Conservation (phyloP, 768 basidiomycete genomes). For the Albatrellus ellisii region DNA sequence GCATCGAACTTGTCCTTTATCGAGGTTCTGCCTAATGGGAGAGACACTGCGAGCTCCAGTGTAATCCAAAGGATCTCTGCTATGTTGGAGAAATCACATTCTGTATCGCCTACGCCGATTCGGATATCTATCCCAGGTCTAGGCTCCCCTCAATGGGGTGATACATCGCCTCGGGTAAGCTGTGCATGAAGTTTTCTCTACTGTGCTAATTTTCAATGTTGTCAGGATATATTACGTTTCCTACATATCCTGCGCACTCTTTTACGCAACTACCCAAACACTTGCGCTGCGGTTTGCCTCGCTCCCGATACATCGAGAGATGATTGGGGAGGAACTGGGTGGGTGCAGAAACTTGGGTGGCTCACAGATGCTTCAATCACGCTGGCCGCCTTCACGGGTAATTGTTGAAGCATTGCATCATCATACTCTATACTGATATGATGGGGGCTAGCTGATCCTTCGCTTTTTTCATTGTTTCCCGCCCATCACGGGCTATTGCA, state of each 20-base stretch:
- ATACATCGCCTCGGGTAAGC: slow-evolving; percentile 40
- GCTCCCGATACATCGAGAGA: slow-evolving; percentile 49
- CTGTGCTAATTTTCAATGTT: slow-evolving; percentile 6
- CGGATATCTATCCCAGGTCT: slow-evolving; percentile 13
- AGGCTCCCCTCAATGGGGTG: slow-evolving; percentile 50
- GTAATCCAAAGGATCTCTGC: slow-evolving; percentile 22
- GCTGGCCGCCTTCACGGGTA: slow-evolving; percentile 71
- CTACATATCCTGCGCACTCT: slow-evolving; percentile 51
- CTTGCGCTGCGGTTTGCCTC: slow-evolving; percentile 57
- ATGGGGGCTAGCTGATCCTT: slow-evolving; percentile 51
- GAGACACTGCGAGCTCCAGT: slow-evolving; percentile 3
- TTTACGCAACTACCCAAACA: slow-evolving; percentile 41
- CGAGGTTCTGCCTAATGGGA: not conserved
- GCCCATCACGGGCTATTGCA: slow-evolving; percentile 78
- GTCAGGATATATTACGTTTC: slow-evolving; percentile 59
- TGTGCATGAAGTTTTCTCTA: not conserved
- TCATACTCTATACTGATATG: not conserved
- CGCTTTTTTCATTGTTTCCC: slow-evolving; percentile 60
- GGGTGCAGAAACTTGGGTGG: slow-evolving; percentile 74
- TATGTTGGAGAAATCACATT: slow-evolving; percentile 14
- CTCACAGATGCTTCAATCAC: slow-evolving; percentile 62
- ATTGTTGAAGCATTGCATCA: slow-evolving; percentile 15
- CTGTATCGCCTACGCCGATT: slow-evolving; percentile 3
- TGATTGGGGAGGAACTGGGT: slow-evolving; percentile 48
- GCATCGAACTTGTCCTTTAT: not conserved